A percentile compares a stretch with the other conserved stretches of the same genome.
Conservation (phyloP, 306 rosid species). For the Rosa lucieae region DNA sequence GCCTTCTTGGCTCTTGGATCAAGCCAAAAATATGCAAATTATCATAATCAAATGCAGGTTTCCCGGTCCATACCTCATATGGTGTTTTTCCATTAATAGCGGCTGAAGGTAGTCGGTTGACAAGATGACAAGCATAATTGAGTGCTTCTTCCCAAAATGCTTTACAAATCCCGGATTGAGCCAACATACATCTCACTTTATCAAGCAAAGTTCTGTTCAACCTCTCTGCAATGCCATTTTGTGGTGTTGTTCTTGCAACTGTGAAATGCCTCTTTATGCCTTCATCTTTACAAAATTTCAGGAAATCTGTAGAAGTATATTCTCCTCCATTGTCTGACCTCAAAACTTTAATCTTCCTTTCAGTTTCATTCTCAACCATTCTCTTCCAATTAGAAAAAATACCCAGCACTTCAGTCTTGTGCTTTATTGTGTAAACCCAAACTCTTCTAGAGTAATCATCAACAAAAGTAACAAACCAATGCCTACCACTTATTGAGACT, state of each 20-base stretch:
- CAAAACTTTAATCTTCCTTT: neutral
- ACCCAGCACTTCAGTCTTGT: neutral
- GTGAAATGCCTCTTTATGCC: neutral
- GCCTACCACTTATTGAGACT: neutral
- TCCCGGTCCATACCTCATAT: neutral
- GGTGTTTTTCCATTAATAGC: neutral
- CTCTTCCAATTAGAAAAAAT: neutral
- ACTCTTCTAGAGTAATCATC: neutral
- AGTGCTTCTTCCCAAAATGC: slow-evolving; percentile 1
- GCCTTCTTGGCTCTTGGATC: neutral
- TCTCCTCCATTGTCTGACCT: neutral
- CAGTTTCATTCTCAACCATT: neutral
- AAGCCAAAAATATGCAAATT: neutral
- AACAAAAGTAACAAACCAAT: neutral
- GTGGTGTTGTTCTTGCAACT: neutral
- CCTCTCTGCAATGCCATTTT: neutral
- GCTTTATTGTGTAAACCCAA: neutral
- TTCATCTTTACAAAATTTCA: neutral
- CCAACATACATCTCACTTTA: slow-evolving; percentile 1
- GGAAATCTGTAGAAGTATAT: neutral
- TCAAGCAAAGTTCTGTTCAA: slow-evolving; percentile 5
- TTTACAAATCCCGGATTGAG: neutral
- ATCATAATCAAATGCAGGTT: neutral
- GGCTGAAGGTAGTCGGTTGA: neutral
- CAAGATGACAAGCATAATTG: neutral